Base-by-base conservation (phyloP, 192 early-diverging fungal genomes). In the Pilaira anomala region DNA sequence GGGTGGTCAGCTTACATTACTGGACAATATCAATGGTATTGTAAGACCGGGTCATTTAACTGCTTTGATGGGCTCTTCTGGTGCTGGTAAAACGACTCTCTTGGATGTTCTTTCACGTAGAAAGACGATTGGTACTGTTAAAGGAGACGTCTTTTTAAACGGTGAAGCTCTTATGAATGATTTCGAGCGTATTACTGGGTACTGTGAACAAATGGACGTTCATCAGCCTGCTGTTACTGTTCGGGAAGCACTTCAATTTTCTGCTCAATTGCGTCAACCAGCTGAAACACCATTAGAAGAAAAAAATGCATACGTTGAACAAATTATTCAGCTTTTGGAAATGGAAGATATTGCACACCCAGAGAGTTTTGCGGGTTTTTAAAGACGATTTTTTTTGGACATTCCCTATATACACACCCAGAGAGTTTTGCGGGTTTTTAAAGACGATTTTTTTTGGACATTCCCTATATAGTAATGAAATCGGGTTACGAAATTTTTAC, bases 171-270 rank as follows among this genome's bases (percentile, higher is more conserved):
- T 71, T 3, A 67, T 75, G 48, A 62, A 69, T 21, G 77, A 86
- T 50, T 86, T 77, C 60, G 79, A 83, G 55, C 81, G 80, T 28
- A 76, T 82, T 2, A 76, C 82, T 14, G 82, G 91, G 40, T 94
- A 91, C 70, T 92, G 94, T 26, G 93, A 95, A 71, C 95, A 97
- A 63, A 92, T 94, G 69, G 95, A 95, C 75, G 83, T 87, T 9
- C 78, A 93, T 63, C 86, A 89, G 70, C 81, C 86, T 24, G 93
- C 91, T 41, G 78, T 93, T 62, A 97, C 95, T 6, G 95, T 97
- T 7, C 87, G 88, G 63, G 95, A 97, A 68, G 89, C 93, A 3
- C 89, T 97, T 46, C 72, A 84, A 58, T 91, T 85, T 74, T 90
- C 89, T 6, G 92, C 92, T 13, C 69, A 85, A 52, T 79, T 93